A percentile compares a stretch with the other conserved stretches of the same genome.
Evolutionary conservation across 495 filamentous ascomycete species (phyloP).

Genomic region (Penicillium subrubescens): DNA sequence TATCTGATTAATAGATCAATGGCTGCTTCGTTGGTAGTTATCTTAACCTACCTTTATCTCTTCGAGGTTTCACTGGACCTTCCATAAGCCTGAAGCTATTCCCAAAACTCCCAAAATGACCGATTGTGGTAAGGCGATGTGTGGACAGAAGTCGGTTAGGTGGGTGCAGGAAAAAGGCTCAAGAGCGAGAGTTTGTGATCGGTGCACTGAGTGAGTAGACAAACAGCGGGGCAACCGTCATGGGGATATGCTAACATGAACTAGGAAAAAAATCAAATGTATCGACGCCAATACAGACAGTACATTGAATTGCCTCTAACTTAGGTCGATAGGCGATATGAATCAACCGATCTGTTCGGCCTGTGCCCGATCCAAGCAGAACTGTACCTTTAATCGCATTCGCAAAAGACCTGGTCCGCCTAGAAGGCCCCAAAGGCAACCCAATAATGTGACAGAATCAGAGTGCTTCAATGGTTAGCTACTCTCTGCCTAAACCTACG

Average conservation of each 20-base stretch:
- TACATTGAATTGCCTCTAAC: not conserved
- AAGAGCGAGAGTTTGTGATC: not conserved
- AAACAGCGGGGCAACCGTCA: not conserved
- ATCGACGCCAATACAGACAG: not conserved
- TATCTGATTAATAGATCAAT: not conserved
- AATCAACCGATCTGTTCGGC: not conserved
- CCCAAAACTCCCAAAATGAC: not conserved
- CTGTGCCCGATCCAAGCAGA: slow-evolving; percentile 1
- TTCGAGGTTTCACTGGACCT: not conserved
- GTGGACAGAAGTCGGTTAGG: not conserved
- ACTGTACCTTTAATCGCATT: slow-evolving; percentile 1
- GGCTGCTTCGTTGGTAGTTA: not conserved
- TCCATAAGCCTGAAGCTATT: not conserved
- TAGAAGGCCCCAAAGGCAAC: not conserved
- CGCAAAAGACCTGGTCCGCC: slow-evolving; percentile 3
- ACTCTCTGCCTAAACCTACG: not conserved
- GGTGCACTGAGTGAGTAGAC: not conserved
- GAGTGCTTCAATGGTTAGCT: not conserved
- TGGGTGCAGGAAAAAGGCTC: not conserved
- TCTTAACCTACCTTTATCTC: not conserved
- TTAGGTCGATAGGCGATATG: not conserved
- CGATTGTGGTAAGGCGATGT: not conserved
- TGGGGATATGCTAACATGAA: not conserved
- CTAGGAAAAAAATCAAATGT: not conserved
- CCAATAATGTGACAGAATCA: not conserved